Conservation (phyloP, 2,329 filamentous ascomycete species). For the Bipolaris cookei region DNA sequence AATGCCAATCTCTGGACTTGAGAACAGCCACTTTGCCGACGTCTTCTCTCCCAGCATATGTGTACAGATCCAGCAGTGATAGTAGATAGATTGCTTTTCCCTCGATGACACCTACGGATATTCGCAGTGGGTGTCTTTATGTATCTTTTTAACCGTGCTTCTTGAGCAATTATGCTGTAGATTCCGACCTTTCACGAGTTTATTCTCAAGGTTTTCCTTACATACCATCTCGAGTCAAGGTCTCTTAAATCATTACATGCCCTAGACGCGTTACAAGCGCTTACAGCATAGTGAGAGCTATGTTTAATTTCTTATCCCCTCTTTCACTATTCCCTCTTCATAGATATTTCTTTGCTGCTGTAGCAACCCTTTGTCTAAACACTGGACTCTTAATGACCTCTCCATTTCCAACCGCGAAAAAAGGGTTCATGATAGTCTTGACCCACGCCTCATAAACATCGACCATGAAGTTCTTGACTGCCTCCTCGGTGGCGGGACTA, state of each 20-base stretch:
- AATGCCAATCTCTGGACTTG: too few species aligned
- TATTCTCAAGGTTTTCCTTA: too few species aligned
- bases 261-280: not conserved
- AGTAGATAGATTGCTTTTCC: too few species aligned
- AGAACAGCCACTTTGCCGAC: too few species aligned
- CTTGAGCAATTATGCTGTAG: not conserved
- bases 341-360: constrained; percentile 91
- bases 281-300: not conserved
- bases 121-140: too few species aligned
- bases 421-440: constrained; percentile 96
- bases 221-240: too few species aligned
- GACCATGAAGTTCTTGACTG: constrained; percentile 89
- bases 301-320: not conserved
- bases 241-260: not conserved
- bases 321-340: constrained; percentile 45
- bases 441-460: constrained; percentile 98
- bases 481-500: constrained; percentile 90
- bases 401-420: constrained; percentile 85
- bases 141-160: not conserved
- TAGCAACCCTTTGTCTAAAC: constrained; percentile 80
- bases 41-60: too few species aligned
- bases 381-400: constrained; percentile 85
- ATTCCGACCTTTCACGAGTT: not conserved
- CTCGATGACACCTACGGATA: too few species aligned
- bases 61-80: too few species aligned